Conservation (phyloP, 495 filamentous ascomycete genomes). For the Articulospora tetracladia region DNA sequence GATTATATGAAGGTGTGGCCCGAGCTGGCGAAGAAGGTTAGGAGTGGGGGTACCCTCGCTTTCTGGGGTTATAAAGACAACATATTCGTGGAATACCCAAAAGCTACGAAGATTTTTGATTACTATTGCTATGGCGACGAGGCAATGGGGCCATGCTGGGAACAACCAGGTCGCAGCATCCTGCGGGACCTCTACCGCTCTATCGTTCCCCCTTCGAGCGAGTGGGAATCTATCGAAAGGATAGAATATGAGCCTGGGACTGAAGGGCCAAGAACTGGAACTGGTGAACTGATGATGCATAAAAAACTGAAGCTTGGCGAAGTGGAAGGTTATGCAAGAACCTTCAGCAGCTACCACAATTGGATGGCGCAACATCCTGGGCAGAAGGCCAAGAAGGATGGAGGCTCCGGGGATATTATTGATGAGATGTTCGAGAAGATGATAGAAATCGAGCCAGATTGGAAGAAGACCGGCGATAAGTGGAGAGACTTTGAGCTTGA, state of each 20-base stretch:
- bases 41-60: conserved; percentile 51
- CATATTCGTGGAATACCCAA: conserved; percentile 44
- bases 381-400: conserved; percentile 38
- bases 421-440: conserved; percentile 55
- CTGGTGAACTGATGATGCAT: conserved; percentile 45
- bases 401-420: conserved; percentile 48
- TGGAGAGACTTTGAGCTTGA: conserved; percentile 47
- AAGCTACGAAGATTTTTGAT: conserved; percentile 44
- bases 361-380: conserved; percentile 50
- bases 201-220: conserved; percentile 42
- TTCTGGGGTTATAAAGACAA: conserved; percentile 64
- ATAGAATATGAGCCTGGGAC: conserved; percentile 53
- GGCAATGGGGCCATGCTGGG: conserved; percentile 55
- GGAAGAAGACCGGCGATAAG: conserved; percentile 39
- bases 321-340: conserved; percentile 51
- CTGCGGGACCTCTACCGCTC: conserved; percentile 43
- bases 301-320: conserved; percentile 49
- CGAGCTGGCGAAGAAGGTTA: conserved; percentile 48
- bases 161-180: conserved; percentile 52
- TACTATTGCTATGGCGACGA: conserved; percentile 44
- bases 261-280: conserved; percentile 29
- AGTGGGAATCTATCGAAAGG: conserved; percentile 48
- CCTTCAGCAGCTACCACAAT: conserved; percentile 49
- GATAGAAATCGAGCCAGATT: conserved; percentile 40
- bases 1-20: conserved; percentile 48